phyloP scores from a whole-genome alignment of 768 basidiomycete species.

The Pholiota molesta region DNA sequence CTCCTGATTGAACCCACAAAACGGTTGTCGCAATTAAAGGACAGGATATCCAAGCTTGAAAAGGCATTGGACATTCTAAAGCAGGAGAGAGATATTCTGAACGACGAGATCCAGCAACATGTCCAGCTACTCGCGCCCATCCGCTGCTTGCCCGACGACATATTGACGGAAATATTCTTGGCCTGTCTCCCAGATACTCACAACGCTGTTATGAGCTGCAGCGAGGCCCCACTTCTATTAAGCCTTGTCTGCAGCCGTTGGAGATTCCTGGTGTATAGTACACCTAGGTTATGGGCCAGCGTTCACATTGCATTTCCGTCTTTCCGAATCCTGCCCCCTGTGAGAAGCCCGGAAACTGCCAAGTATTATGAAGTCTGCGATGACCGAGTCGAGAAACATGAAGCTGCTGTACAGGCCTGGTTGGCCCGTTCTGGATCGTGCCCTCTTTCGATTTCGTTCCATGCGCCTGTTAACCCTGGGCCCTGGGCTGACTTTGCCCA shows the following conservation, averaged over 20 bases:
- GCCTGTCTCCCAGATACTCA: constrained; percentile 16
- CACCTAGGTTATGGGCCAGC: constrained; percentile 20
- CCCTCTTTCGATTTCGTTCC: neutral
- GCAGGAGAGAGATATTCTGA: neutral
- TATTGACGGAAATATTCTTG: constrained; percentile 20
- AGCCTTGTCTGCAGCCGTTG: constrained; percentile 20
- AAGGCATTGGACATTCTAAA: constrained; percentile 3
- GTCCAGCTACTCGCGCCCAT: constrained; percentile 16
- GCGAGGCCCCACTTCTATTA: constrained; percentile 17
- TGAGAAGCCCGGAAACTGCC: neutral
- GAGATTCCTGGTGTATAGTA: constrained; percentile 15
- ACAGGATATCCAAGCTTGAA: constrained; percentile 12
- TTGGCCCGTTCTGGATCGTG: neutral
- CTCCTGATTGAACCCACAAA: constrained; percentile 13
- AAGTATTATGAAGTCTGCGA: constrained; percentile 9
- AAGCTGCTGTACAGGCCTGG: neutral
- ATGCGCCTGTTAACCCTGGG: too few relatives aligned
- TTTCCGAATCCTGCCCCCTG: neutral
- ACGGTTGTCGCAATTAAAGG: constrained; percentile 5
- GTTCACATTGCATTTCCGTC: constrained; percentile 18
- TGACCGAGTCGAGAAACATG: constrained; percentile 1
- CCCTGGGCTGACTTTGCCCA: too few relatives aligned
- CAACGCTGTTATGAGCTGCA: constrained; percentile 18
- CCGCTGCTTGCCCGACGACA: constrained; percentile 21
- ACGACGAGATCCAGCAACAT: constrained; percentile 14